phyloP scores from a whole-genome alignment of 176 grass and related monocot species.

The Triticum timopheevii region DNA sequence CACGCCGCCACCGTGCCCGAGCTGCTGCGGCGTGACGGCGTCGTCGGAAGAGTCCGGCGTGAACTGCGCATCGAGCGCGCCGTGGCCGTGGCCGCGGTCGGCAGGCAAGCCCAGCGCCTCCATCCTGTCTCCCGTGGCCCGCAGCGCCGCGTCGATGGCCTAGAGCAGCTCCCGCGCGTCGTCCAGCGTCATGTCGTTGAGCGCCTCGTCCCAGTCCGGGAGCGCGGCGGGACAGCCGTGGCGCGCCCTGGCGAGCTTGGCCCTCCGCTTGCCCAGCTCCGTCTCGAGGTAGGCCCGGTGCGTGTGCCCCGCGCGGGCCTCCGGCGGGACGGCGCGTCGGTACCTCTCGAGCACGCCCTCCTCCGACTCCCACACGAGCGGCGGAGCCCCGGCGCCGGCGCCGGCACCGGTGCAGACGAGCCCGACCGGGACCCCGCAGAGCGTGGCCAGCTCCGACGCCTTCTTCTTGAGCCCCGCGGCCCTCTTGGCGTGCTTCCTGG shows the following conservation, averaged over 20 bases:
- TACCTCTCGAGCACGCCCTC: conserved; percentile 34
- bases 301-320: conserved; percentile 18
- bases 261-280: conserved; percentile 21
- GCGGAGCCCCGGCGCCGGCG: background rate
- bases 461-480: background rate
- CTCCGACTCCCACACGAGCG: conserved; percentile 27
- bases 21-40: background rate
- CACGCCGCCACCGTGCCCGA: too few species aligned
- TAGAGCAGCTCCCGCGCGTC: background rate
- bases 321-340: background rate
- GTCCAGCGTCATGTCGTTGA: background rate
- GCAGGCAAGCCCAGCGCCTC: background rate
- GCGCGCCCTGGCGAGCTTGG: conserved; percentile 28
- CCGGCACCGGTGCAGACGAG: conserved; percentile 12
- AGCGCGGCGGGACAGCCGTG: conserved; percentile 11
- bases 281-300: background rate
- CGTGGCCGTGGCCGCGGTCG: background rate
- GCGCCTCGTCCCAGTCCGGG: conserved; percentile 11
- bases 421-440: conserved; percentile 38
- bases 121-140: background rate
- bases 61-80: background rate
- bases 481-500: background rate
- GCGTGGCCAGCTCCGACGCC: conserved; percentile 8
- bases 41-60: background rate
- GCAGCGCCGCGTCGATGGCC: background rate